Evolutionary conservation across 192 early-diverging fungal genomes (phyloP), one percentile per base, ranked within the genome.

Genomic region (Mortierella hygrophila): DNA sequence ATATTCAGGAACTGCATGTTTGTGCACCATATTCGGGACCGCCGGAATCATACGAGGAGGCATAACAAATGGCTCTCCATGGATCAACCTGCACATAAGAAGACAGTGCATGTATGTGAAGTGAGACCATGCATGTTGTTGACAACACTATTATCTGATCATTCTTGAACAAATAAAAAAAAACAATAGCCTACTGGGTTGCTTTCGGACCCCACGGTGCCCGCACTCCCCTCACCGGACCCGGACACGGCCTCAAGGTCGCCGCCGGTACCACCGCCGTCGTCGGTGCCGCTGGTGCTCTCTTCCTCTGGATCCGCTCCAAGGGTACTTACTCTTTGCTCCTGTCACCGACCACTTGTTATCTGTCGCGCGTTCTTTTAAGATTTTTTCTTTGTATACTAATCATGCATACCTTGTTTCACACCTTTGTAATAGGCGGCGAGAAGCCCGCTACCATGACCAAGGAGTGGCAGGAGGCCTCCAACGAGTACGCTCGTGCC

Each of bases 171-270:
- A 32, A 23, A 32, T 18, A 6, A 55, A 55, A 35, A 35, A 55
- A 21, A 21, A 21, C 2, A 29, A 13, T 78, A 95, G 96, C 94
- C 60, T 98, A 97, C 91, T 98, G 92, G 89, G 94, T 98, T 89
- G 95, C 98, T 47, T 99, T 97, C 89, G 98, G 98, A 78, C 88
- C 94, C 52, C 95, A 98, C 93, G 96, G 94, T 88, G 92, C 94
- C 57, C 96, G 98, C 75, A 93, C 94, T 78, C 94, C 93, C 46
- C 85, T 91, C 76, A 81, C 85, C 74, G 86, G 93, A 91, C 92
- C 97, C 82, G 89, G 92, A 76, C 90, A 93, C 91, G 83, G 88
- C 86, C 83, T 90, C 82, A 94, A 96, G 91, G 86, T 94, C 42
- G 78, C 96, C 82, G 44, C 91, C 68, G 95, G 92, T 65, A 80